Evolutionary conservation across 352 stramenopile species (phyloP).

Genomic region (Phytophthora sojae): DNA sequence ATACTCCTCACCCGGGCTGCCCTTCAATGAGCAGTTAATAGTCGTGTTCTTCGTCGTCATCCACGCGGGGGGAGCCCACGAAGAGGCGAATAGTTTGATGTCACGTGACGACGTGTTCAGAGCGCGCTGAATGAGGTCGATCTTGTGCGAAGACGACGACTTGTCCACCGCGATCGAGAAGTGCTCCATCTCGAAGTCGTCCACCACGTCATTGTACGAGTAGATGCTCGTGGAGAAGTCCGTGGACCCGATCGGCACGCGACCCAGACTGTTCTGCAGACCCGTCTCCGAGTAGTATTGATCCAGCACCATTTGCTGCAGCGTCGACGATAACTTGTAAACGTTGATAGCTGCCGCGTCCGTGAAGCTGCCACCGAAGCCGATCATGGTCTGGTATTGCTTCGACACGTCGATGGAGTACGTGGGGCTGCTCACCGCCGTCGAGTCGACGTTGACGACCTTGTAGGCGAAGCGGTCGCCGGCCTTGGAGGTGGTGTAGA

Average conservation of each 20-base stretch:
- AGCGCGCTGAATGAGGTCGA: conserved; percentile 73
- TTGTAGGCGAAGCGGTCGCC: conserved; percentile 61
- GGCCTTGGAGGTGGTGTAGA: conserved; percentile 59
- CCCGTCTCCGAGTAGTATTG: conserved; percentile 80
- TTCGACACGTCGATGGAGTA: conserved; percentile 60
- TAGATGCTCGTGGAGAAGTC: conserved; percentile 90
- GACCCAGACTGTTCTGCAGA: conserved; percentile 84
- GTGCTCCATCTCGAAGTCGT: conserved; percentile 86
- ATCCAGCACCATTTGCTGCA: conserved; percentile 79
- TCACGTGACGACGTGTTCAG: conserved; percentile 43
- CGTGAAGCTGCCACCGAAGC: conserved; percentile 92
- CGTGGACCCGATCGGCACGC: conserved; percentile 85
- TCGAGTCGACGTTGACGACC: conserved; percentile 36
- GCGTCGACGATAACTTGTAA: conserved; percentile 57
- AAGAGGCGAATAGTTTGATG: conserved; percentile 81
- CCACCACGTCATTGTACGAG: conserved; percentile 81
- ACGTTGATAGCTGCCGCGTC: conserved; percentile 86
- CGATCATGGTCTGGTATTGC: conserved; percentile 83
- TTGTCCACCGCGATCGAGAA: conserved; percentile 83
- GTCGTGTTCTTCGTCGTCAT: conserved; percentile 84
- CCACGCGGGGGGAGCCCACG: conserved; percentile 87
- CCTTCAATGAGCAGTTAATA: conserved; percentile 64
- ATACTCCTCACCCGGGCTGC: conserved; percentile 61
- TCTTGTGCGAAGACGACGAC: conserved; percentile 67
- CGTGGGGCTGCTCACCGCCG: conserved; percentile 34